Evolutionary conservation across 2,329 filamentous ascomycete species (phyloP), one percentile per base, ranked within the genome.

Genomic region (Lasiodiplodia sp.): DNA sequence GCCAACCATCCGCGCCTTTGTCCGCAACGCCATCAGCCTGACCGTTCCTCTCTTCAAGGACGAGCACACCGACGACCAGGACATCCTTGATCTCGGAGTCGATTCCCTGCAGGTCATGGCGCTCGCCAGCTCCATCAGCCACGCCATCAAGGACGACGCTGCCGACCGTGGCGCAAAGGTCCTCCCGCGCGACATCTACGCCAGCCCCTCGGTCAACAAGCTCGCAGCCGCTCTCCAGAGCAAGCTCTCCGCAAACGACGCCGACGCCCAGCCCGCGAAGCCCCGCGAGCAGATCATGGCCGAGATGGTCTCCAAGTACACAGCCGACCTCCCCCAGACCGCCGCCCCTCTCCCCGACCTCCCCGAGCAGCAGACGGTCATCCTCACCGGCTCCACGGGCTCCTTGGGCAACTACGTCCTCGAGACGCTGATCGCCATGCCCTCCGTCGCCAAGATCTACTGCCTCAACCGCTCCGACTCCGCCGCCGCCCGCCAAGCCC

Each of bases 61-160:
- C 23, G 56, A 62, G 31, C 38, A 64, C 4, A 11, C 68, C 0
- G 71, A 74, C 4, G 70, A 71, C 2, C 69, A 69, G 2, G 73
- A 79, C 14, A 66, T 80, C 31, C 79, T 80, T 58, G 70, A 69
- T 3, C 69, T 76, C 5, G 78, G 77, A 0, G 70, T 79, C 12
- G 78, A 80, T 66, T 79, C 78, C n/a, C 71, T 80, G 8, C 74
- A 76, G 58, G 73, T 73, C 12, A 71, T 76, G 14, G 72, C 72
- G 14, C 67, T 76, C 5, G 68, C 73, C 3, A 71, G 68, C 25
- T 67, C 70, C 2, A 68, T 73, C 11, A 73, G 72, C 40, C 62
- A 75, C 37, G 71, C 71, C 55, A 71, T 71, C 25, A 44, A 67
- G 8, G 53, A 68, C 16, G 57, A 64, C 16, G 49, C 18, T 5